A percentile compares a stretch with the other conserved stretches of the same genome.
Conservation (phyloP, 2,329 filamentous ascomycete species). For the Colletotrichum incanum region DNA sequence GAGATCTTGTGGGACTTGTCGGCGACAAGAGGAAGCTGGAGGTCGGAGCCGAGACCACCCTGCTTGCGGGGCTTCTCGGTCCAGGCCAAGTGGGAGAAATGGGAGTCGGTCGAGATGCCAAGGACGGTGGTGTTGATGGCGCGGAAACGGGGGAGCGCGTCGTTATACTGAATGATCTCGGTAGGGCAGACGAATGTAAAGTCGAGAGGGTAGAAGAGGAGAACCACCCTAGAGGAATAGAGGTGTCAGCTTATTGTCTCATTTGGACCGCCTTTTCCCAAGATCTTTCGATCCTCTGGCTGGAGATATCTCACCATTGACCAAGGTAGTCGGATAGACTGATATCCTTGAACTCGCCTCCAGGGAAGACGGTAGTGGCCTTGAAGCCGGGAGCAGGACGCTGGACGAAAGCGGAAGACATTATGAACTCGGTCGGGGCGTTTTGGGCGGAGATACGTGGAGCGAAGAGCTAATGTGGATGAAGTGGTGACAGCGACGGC, state of each 20-base stretch:
- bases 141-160: constrained; percentile 72
- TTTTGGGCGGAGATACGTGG: not conserved
- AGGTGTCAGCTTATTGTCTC: constrained; percentile 4
- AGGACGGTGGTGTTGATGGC: constrained; percentile 73
- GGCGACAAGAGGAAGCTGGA: constrained; percentile 74
- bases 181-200: constrained; percentile 79
- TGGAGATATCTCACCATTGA: constrained; percentile 58
- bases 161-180: constrained; percentile 77
- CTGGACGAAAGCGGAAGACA: constrained; percentile 65
- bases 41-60: constrained; percentile 72
- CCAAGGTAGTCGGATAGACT: constrained; percentile 61
- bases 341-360: constrained; percentile 64
- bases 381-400: constrained; percentile 65
- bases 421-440: constrained; percentile 45
- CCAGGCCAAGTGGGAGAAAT: constrained; percentile 73
- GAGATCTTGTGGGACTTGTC: constrained; percentile 75
- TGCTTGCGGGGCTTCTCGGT: constrained; percentile 70
- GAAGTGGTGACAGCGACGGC: constrained; percentile 13
- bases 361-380: constrained; percentile 65
- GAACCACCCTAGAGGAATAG: constrained; percentile 66
- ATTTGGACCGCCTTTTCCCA: not conserved
- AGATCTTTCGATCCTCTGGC: not conserved
- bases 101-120: constrained; percentile 74
- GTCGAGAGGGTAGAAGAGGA: constrained; percentile 78
- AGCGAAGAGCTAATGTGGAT: not conserved